phyloP scores from a whole-genome alignment of 306 rosid genomes.

The Sophora flavescens region DNA sequence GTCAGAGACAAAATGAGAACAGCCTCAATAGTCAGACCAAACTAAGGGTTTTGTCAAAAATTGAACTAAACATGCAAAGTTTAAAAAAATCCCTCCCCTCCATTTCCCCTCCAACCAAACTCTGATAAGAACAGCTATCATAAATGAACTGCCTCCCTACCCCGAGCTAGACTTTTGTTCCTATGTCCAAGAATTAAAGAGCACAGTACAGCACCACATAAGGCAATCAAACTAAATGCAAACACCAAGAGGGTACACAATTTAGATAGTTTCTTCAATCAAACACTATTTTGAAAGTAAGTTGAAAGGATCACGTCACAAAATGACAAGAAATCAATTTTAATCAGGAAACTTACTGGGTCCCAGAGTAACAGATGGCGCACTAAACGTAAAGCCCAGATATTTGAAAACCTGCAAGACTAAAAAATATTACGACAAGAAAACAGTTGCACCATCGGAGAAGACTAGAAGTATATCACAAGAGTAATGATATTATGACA shows the following conservation, averaged over 20 bases:
- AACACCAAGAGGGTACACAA: background rate
- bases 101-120: too few relatives aligned
- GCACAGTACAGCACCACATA: background rate
- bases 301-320: slow-evolving; percentile 3
- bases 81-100: too few relatives aligned
- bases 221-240: slow-evolving; percentile 21
- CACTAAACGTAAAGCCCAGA: slow-evolving; percentile 85
- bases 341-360: slow-evolving; percentile 72
- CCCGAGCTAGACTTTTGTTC: slow-evolving; percentile 14
- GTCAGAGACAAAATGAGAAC: background rate
- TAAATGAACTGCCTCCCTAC: slow-evolving; percentile 7
- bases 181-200: background rate
- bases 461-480: slow-evolving; percentile 5
- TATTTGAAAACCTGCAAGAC: slow-evolving; percentile 75
- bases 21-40: slow-evolving; percentile 6
- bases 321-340: slow-evolving; percentile 19
- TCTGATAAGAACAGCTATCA: background rate
- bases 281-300: slow-evolving; percentile 1
- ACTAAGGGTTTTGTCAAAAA: background rate
- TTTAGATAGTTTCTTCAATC: slow-evolving; percentile 26
- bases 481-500: too few relatives aligned
- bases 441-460: slow-evolving; percentile 18
- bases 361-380: slow-evolving; percentile 84
- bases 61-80: too few relatives aligned
- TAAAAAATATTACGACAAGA: slow-evolving; percentile 40